Evolutionary conservation across 345 rosid species (phyloP).

Genomic region (Draba incana): DNA sequence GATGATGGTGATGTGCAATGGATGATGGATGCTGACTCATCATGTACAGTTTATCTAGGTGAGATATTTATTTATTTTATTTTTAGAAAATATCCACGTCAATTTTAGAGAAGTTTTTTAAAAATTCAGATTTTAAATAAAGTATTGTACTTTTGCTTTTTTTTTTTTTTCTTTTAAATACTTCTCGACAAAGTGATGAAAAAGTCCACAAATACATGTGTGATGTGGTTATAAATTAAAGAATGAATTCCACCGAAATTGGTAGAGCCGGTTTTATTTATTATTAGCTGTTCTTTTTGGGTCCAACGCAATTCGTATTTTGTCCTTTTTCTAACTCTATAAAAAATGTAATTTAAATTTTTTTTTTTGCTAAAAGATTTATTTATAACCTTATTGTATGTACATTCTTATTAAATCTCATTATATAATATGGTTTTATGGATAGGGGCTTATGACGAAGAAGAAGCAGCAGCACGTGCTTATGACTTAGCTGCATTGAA

Average conservation of each 20-base stretch:
- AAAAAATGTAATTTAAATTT: not conserved
- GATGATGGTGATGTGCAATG: conserved; percentile 43
- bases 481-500: conserved; percentile 96
- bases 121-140: not conserved
- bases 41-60: conserved; percentile 46
- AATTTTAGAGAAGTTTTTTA: not conserved
- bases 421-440: conserved; percentile 26
- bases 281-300: conserved; percentile 37
- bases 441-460: conserved; percentile 90
- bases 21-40: conserved; percentile 48
- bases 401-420: not conserved
- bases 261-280: conserved; percentile 26
- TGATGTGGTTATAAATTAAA: conserved; percentile 32
- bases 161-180: conserved; percentile 17
- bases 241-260: conserved; percentile 39
- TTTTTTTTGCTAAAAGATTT: no score
- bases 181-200: conserved; percentile 32
- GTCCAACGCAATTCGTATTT: conserved; percentile 22
- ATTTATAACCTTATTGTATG: not conserved
- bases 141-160: not conserved
- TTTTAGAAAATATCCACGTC: conserved; percentile 15
- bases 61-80: conserved; percentile 19
- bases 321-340: conserved; percentile 4
- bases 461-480: conserved; percentile 93
- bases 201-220: conserved; percentile 36